Evolutionary conservation across 139 green algal genomes (phyloP).

Genomic region (Volvox reticuliferus): DNA sequence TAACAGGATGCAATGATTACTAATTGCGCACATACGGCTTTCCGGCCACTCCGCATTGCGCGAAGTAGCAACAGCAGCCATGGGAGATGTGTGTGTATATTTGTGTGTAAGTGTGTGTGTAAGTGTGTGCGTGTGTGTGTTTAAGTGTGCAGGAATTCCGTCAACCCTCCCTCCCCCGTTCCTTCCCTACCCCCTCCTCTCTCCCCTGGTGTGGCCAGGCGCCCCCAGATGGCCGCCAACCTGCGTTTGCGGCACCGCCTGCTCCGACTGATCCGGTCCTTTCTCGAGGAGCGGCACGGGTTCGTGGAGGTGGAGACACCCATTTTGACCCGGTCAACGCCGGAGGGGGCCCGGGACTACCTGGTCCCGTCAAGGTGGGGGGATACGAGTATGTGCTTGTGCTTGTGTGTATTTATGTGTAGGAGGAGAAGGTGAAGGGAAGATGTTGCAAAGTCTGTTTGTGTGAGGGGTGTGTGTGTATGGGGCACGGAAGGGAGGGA

Average conservation of each 20-base stretch:
- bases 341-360: constrained; percentile 98
- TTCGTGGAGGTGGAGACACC: constrained; percentile 98
- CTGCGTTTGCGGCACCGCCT: constrained; percentile 90
- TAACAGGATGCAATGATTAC: background rate
- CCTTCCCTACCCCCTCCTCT: background rate
- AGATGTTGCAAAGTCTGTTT: too few relatives aligned
- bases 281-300: constrained; percentile 80
- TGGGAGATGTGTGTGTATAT: too few relatives aligned
- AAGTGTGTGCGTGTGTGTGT: background rate
- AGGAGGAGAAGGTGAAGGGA: too few relatives aligned
- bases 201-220: constrained; percentile 56
- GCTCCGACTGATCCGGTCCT: constrained; percentile 79
- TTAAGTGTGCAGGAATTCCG: background rate
- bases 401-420: background rate
- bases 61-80: too few relatives aligned
- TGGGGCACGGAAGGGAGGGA: too few relatives aligned
- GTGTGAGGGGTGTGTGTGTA: too few relatives aligned
- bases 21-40: too few relatives aligned
- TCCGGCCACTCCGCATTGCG: too few relatives aligned
- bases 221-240: constrained; percentile 89
- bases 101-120: background rate
- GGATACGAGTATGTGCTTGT: too few relatives aligned
- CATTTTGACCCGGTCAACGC: constrained; percentile 94
- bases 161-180: background rate
- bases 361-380: constrained; percentile 86